Evolutionary conservation across 1,284 basidiomycete genomes (phyloP), one percentile per base, ranked within the genome.

Genomic region (Cerioporus squamosus): DNA sequence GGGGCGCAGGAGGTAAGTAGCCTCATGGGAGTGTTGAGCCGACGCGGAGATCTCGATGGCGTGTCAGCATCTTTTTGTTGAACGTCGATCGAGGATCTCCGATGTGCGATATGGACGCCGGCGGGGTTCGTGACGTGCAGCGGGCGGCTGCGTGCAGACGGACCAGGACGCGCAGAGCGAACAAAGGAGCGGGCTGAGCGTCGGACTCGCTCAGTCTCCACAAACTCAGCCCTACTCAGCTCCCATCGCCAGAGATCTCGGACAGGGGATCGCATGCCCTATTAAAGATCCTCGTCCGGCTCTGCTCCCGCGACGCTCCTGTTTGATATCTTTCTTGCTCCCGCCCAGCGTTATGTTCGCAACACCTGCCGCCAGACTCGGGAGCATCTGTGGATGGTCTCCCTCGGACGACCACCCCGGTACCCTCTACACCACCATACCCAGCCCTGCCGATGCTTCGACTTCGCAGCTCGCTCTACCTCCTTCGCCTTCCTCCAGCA

Each of bases 61-160:
- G n/a, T n/a, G n/a, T 60, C 61, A 59, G 46, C 44, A 55, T 58
- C 55, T 55, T 60, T 42, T 64, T 64, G 63, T 64, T 61, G n/a
- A 53, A 55, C 40, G 50, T 53, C 63, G 60, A 64, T 62, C 63
- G 53, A 49, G 53, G 57, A 58, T 60, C 48, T 56, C 36, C 42
- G 45, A 46, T 60, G 55, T 14, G 48, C 29, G n/a, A 60, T 60
- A 57, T 61, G 53, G 52, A 59, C 55, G 57, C 57, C 57, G 57
- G 53, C 55, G n/a, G n/a, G n/a, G n/a, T n/a, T n/a, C n/a, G n/a
- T n/a, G n/a, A n/a, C n/a, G 33, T 44, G 24, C 44, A 51, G 44
- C 36, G 52, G 55, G 51, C n/a, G 44, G 18, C 43, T 17, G 51
- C 53, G 42, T 20, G 10, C 18, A 18, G 36, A 51, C 44, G 45